phyloP scores from a whole-genome alignment of 108 stramenopile species.

The Licmophora abbreviata region DNA sequence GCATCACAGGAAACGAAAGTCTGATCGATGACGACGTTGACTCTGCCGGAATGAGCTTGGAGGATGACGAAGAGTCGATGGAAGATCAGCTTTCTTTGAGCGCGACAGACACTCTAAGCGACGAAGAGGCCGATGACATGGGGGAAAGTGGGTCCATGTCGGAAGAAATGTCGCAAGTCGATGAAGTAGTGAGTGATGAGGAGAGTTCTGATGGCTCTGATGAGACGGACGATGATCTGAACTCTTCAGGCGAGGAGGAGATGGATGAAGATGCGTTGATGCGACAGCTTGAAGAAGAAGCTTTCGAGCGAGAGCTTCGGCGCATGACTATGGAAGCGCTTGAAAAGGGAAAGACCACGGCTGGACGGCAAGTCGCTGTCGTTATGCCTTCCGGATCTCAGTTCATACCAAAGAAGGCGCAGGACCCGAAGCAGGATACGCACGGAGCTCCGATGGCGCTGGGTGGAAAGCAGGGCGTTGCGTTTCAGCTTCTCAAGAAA shows the following conservation, averaged over 20 bases:
- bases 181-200: conserved; percentile 16
- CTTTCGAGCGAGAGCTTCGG: conserved; percentile 78
- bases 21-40: conserved; percentile 36
- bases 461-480: conserved; percentile 64
- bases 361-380: conserved; percentile 58
- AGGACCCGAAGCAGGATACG: conserved; percentile 16
- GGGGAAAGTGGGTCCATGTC: conserved; percentile 9
- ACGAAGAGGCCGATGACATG: conserved; percentile 29
- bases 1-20: conserved; percentile 19
- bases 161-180: conserved; percentile 3
- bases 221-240: conserved; percentile 33
- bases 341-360: conserved; percentile 68
- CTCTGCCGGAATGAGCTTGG: conserved; percentile 23
- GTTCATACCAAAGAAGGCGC: conserved; percentile 53
- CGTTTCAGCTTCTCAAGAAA: conserved; percentile 84
- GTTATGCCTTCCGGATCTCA: conserved; percentile 72
- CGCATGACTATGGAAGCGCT: conserved; percentile 81
- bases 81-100: conserved; percentile 30
- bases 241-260: conserved; percentile 24
- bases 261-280: conserved; percentile 71
- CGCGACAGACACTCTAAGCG: conserved; percentile 34
- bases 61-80: conserved; percentile 40
- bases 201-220: conserved; percentile 54
- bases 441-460: conserved; percentile 14
- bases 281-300: conserved; percentile 79